Evolutionary conservation across 2,329 filamentous ascomycete species (phyloP).

Genomic region (Monosporascus sp.): DNA sequence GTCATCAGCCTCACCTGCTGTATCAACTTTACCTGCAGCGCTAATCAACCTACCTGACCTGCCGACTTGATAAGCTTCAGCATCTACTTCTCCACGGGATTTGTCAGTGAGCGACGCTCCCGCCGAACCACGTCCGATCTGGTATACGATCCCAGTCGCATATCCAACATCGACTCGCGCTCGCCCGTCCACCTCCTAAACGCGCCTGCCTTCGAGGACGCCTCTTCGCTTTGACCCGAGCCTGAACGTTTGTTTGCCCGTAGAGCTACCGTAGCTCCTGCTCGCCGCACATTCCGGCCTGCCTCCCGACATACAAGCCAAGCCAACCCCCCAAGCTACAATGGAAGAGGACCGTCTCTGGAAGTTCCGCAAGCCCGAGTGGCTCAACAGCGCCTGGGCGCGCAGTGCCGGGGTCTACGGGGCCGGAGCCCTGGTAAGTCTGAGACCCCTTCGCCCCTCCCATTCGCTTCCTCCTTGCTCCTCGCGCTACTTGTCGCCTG

Average conservation of each 20-base stretch:
- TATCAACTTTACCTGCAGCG: background rate
- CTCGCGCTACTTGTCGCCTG: background rate
- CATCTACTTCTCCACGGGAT: too few species aligned
- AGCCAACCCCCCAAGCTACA: constrained; percentile 9
- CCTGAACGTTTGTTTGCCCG: too few species aligned
- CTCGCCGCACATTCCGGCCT: background rate
- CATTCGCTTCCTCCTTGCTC: background rate
- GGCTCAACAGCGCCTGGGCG: constrained; percentile 60
- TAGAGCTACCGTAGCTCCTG: too few species aligned
- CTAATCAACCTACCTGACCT: background rate
- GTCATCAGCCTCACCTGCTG: background rate
- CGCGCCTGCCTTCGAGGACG: too few species aligned
- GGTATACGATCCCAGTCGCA: too few species aligned
- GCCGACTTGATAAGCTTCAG: background rate
- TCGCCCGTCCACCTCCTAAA: too few species aligned
- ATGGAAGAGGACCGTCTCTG: constrained; percentile 64
- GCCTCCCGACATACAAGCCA: background rate
- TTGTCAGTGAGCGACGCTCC: too few species aligned
- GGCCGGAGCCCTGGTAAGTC: constrained; percentile 57
- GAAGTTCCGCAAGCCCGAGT: constrained; percentile 62
- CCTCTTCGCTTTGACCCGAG: too few species aligned
- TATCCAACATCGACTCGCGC: too few species aligned
- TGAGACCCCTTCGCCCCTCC: background rate
- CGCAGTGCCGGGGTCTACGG: constrained; percentile 60
- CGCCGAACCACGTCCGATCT: too few species aligned